Percentiles rank a stretch among this genome's conserved stretches.
Conservation (phyloP, 768 basidiomycete genomes). For the Boletus pseudopeckii region DNA sequence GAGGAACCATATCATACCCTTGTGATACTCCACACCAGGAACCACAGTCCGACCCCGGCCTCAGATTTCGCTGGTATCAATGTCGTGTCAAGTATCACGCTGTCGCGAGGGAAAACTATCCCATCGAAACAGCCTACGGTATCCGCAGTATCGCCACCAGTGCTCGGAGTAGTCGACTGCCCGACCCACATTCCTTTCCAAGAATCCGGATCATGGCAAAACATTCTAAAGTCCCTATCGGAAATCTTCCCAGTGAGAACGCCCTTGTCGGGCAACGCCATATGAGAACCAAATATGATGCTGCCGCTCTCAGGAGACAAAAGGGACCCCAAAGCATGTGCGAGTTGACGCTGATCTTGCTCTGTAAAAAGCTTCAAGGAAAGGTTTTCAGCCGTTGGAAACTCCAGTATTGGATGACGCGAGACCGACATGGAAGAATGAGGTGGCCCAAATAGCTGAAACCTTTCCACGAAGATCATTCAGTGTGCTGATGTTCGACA, state of each 20-base stretch:
- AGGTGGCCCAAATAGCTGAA: conserved; percentile 46
- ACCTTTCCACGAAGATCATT: conserved; percentile 45
- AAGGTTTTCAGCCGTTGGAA: conserved; percentile 23
- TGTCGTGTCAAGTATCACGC: conserved; percentile 28
- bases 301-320: conserved; percentile 28
- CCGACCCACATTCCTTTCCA: conserved; percentile 29
- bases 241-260: not conserved
- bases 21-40: conserved; percentile 22
- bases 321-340: conserved; percentile 24
- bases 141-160: not conserved
- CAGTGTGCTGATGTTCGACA: conserved; percentile 38
- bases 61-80: conserved; percentile 14
- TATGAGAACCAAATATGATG: conserved; percentile 31
- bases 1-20: conserved; percentile 5
- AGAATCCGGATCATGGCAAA: conserved; percentile 26
- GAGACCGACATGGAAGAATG: conserved; percentile 41
- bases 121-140: not conserved
- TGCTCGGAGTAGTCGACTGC: not conserved
- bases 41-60: not conserved
- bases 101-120: conserved; percentile 29
- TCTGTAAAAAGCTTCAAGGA: conserved; percentile 25
- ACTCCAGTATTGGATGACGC: conserved; percentile 16
- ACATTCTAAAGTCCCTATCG: conserved; percentile 11
- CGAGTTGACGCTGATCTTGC: conserved; percentile 23
- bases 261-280: conserved; percentile 14